phyloP scores from a whole-genome alignment of 768 basidiomycete species.

The Glaciozyma antarctica region DNA sequence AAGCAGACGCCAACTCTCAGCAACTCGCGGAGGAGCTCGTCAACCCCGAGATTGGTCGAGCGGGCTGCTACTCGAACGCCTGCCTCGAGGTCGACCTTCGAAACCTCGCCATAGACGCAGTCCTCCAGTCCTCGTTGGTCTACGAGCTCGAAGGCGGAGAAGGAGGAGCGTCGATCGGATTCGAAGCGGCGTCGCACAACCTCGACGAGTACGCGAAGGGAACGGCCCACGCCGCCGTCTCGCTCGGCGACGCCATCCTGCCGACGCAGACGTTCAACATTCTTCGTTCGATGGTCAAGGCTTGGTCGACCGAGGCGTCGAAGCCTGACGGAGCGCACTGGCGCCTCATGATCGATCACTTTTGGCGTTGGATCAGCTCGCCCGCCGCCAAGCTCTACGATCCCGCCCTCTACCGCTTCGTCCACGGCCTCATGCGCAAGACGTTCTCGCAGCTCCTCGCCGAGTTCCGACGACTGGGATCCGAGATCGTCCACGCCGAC shows the following conservation, averaged over 20 bases:
- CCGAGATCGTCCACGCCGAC: conserved; percentile 85
- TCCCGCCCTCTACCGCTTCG: conserved; percentile 80
- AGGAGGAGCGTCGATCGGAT: conserved; percentile 64
- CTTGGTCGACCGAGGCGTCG: conserved; percentile 69
- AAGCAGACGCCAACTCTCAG: conserved; percentile 66
- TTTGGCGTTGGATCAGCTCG: conserved; percentile 95
- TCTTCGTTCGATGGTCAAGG: conserved; percentile 75
- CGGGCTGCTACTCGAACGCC: conserved; percentile 85
- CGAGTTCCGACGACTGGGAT: conserved; percentile 90
- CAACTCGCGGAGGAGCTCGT: conserved; percentile 57
- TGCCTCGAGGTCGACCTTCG: conserved; percentile 80
- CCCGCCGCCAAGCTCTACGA: conserved; percentile 79
- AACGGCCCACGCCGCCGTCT: conserved; percentile 52
- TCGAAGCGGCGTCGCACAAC: conserved; percentile 84
- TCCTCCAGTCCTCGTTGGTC: conserved; percentile 84
- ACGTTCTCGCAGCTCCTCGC: conserved; percentile 93
- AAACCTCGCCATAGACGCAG: conserved; percentile 86
- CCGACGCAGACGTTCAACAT: conserved; percentile 77
- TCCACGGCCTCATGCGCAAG: conserved; percentile 94
- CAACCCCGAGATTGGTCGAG: conserved; percentile 69
- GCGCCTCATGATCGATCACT: conserved; percentile 62
- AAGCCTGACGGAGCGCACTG: conserved; percentile 45
- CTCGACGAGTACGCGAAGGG: conserved; percentile 75
- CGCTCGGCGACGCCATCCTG: conserved; percentile 78
- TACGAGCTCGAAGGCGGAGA: conserved; percentile 82